phyloP scores from a whole-genome alignment of 306 rosid species.

The Cucurbita moschata region DNA sequence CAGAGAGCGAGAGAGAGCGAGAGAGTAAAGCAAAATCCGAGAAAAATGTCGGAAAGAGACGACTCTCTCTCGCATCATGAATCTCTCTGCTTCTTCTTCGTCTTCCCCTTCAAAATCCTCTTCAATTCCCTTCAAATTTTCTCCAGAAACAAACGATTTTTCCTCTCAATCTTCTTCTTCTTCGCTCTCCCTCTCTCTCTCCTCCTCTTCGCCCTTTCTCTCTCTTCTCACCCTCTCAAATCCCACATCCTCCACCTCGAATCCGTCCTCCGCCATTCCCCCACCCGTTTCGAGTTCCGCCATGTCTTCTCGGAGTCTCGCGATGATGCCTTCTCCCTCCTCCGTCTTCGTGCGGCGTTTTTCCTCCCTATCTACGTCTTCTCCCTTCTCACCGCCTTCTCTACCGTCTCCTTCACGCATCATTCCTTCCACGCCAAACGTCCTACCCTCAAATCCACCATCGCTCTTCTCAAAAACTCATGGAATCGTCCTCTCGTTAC shows the following conservation, averaged over 20 bases:
- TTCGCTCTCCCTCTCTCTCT: constrained; percentile 45
- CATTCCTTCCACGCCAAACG: constrained; percentile 10
- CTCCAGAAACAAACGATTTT: constrained; percentile 22
- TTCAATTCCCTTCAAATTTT: constrained; percentile 27
- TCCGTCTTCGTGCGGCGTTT: constrained; percentile 40
- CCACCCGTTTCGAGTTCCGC: constrained; percentile 66
- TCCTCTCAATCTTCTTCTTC: constrained; percentile 33
- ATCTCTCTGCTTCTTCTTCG: constrained; percentile 2
- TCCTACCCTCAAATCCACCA: constrained; percentile 22
- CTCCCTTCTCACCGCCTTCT: constrained; percentile 49
- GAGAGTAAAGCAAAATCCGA: background rate
- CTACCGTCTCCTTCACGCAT: constrained; percentile 36
- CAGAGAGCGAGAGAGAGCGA: background rate
- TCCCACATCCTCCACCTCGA: constrained; percentile 51
- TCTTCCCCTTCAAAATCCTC: constrained; percentile 13
- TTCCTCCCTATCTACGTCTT: constrained; percentile 33
- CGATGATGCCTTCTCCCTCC: constrained; percentile 38
- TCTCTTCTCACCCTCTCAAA: constrained; percentile 26
- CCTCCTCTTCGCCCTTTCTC: constrained; percentile 34
- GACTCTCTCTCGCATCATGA: background rate
- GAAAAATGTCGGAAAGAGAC: background rate
- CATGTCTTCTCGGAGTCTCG: constrained; percentile 62
- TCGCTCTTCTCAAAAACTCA: constrained; percentile 6
- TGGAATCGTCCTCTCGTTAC: constrained; percentile 40
- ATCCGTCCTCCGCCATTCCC: constrained; percentile 36